Evolutionary conservation across 1,284 basidiomycete species (phyloP).

Genomic region (Fomitopsis palustris): DNA sequence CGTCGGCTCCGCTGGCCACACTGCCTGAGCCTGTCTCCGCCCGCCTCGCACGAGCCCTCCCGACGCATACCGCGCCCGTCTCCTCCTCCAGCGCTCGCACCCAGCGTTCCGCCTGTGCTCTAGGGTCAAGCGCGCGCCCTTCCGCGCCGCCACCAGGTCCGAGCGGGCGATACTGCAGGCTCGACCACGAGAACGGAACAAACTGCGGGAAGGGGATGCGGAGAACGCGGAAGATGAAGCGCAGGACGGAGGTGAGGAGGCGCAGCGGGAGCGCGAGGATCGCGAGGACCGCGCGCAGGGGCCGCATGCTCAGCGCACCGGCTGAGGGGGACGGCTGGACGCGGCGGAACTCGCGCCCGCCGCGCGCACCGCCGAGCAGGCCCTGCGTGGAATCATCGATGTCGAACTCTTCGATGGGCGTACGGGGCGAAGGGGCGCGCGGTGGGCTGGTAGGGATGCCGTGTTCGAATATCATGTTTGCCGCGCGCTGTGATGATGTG

Average conservation of each 20-base stretch:
- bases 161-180: slow-evolving; percentile 39
- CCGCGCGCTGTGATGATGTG: slow-evolving; percentile 43
- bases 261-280: slow-evolving; percentile 32
- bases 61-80: slow-evolving; percentile 65
- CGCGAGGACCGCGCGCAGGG: slow-evolving; percentile 25
- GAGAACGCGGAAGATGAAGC: slow-evolving; percentile 32
- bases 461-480: slow-evolving; percentile 56
- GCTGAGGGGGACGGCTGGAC: slow-evolving; percentile 10
- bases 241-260: slow-evolving; percentile 25
- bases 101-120: slow-evolving; percentile 65
- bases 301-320: slow-evolving; percentile 15
- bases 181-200: slow-evolving; percentile 23
- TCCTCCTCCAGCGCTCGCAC: slow-evolving; percentile 76
- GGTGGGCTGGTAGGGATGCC: slow-evolving; percentile 23
- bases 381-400: slow-evolving; percentile 53
- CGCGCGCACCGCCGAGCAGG: slow-evolving; percentile 17
- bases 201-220: slow-evolving; percentile 32
- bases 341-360: slow-evolving; percentile 19
- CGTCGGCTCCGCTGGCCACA: slow-evolving; percentile 33
- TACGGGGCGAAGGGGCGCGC: slow-evolving; percentile 11
- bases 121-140: slow-evolving; percentile 30
- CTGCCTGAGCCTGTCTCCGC: slow-evolving; percentile 15
- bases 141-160: slow-evolving; percentile 31
- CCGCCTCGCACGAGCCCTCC: slow-evolving; percentile 27
- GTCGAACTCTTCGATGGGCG: slow-evolving; percentile 38